Evolutionary conservation across 2,329 filamentous ascomycete species (phyloP).

Genomic region (Chaetothyriales sp.): DNA sequence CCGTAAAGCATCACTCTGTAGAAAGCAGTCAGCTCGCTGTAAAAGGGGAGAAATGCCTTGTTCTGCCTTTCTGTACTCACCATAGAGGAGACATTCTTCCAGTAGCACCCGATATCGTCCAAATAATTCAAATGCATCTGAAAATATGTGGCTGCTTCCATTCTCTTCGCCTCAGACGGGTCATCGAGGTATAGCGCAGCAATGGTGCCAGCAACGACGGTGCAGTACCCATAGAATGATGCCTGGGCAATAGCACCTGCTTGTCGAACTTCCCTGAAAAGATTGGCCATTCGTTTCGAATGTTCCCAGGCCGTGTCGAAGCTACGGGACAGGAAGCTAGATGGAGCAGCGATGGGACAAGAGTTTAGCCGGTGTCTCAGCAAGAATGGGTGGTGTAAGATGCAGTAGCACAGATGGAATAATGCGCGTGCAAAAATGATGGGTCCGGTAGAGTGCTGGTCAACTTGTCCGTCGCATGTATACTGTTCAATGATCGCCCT

Average conservation of each 20-base stretch:
- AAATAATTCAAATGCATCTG: conserved; percentile 2
- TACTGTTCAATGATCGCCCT: not conserved
- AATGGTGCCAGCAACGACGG: conserved; percentile 18
- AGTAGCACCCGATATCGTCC: conserved; percentile 2
- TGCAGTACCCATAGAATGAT: conserved; percentile 23
- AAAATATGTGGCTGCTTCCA: not conserved
- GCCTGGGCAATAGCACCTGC: conserved; percentile 16
- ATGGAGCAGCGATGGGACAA: conserved; percentile 17
- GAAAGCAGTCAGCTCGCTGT: not conserved
- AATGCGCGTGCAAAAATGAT: conserved; percentile 21
- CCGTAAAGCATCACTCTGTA: not conserved
- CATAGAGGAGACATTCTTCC: conserved; percentile 4
- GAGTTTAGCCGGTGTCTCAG: conserved; percentile 18
- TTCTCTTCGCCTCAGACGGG: not conserved
- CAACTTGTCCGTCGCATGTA: conserved; percentile 5
- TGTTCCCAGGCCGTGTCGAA: conserved; percentile 20
- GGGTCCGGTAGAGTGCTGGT: conserved; percentile 18
- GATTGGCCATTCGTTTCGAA: conserved; percentile 19
- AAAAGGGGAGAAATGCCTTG: not conserved
- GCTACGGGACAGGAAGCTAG: conserved; percentile 20
- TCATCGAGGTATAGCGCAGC: conserved; percentile 1
- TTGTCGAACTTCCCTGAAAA: conserved; percentile 16
- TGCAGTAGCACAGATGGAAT: conserved; percentile 23
- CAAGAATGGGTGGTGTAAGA: conserved; percentile 26
- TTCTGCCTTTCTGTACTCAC: not conserved